These are phyloP conservation scores for Stenogyne calaminthoides DNA, from an alignment of 305 asterid genomes.

Conservation along the genomic window DNA sequence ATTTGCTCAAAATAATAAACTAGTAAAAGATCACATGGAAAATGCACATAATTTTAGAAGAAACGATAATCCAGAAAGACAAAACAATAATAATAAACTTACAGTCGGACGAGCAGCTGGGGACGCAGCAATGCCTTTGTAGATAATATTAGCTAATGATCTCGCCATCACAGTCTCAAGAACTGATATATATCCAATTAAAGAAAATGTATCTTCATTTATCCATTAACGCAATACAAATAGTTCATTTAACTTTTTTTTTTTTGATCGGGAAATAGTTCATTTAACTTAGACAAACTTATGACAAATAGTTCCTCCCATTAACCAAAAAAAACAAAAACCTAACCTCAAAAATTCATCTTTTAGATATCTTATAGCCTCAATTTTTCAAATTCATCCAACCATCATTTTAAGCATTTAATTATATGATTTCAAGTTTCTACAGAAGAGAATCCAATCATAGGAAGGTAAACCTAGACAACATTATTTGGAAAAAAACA, in stretches of 20 bases:
- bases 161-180: slow-evolving; percentile 56
- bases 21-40: neutral
- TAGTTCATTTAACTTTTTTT: no score
- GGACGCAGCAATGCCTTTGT: slow-evolving; percentile 45
- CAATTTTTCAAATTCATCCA: neutral
- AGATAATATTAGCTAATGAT: slow-evolving; percentile 54
- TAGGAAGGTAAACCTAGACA: neutral
- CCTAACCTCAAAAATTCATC: neutral
- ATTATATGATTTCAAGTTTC: neutral
- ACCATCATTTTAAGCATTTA: neutral
- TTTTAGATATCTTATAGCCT: neutral
- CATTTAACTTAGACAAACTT: no score
- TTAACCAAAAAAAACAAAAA: no score
- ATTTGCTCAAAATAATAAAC: slow-evolving; percentile 2
- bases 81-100: slow-evolving; percentile 29
- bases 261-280: no score
- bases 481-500: neutral
- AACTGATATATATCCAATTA: slow-evolving; percentile 24
- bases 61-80: slow-evolving; percentile 17
- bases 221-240: neutral
- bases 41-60: neutral
- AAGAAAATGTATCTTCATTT: neutral
- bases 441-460: neutral
- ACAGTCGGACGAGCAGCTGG: slow-evolving; percentile 53
- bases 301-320: no score